phyloP scores from a whole-genome alignment of 129 eudicot species.

The Apium graveolens region DNA sequence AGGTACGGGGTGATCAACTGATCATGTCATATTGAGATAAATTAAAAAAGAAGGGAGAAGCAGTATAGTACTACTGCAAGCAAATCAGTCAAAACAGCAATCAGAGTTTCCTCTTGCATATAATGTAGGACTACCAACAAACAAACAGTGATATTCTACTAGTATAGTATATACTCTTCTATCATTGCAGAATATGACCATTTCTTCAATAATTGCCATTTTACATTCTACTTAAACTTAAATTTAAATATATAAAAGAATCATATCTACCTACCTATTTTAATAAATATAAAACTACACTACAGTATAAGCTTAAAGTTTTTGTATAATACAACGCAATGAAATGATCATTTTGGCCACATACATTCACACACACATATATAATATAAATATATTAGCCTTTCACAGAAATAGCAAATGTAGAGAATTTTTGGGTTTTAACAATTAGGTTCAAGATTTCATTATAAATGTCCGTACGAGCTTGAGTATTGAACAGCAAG shows the following conservation, averaged over 20 bases:
- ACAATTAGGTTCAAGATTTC: not conserved
- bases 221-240: not conserved
- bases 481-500: not conserved
- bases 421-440: slow-evolving; percentile 1
- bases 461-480: not conserved
- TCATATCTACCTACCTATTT: slow-evolving; percentile 6
- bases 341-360: too few species aligned
- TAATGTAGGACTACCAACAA: slow-evolving; percentile 29
- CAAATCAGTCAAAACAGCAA: slow-evolving; percentile 21
- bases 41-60: slow-evolving; percentile 10
- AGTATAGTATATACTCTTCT: not conserved
- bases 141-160: slow-evolving; percentile 8
- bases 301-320: not conserved
- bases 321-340: not conserved
- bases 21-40: not conserved
- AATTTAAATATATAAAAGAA: slow-evolving; percentile 2
- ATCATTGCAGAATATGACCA: not conserved
- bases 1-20: not conserved
- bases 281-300: too few species aligned
- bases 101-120: slow-evolving; percentile 20
- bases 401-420: not conserved
- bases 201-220: not conserved
- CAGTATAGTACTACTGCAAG: slow-evolving; percentile 17
- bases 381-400: not conserved
- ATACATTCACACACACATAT: too few species aligned